phyloP scores from a whole-genome alignment of 495 filamentous ascomycete species.

The Penicillium arizonense region DNA sequence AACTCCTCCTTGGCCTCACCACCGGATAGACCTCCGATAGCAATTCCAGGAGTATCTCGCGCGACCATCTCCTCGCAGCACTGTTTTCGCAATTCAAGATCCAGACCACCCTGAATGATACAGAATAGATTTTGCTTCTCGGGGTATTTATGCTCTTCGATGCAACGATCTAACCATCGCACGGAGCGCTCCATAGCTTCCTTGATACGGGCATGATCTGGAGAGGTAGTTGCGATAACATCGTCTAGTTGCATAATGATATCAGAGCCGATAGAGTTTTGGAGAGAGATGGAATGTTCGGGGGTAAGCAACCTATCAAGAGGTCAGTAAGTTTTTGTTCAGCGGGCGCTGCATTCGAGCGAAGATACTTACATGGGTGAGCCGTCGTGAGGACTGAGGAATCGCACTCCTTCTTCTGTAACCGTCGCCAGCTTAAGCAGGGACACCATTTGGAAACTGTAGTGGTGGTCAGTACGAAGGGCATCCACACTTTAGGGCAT shows the following conservation, averaged over 20 bases:
- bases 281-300: constrained; percentile 93
- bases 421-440: constrained; percentile 90
- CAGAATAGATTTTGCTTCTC: constrained; percentile 93
- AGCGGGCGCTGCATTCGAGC: neutral
- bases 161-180: constrained; percentile 98
- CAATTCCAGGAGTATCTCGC: constrained; percentile 91
- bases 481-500: neutral
- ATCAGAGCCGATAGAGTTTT: constrained; percentile 96
- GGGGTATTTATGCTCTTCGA: constrained; percentile 84
- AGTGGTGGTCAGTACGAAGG: constrained; percentile 11
- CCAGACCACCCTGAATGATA: constrained; percentile 94
- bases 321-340: constrained; percentile 4
- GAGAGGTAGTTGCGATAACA: constrained; percentile 92
- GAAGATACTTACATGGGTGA: constrained; percentile 68
- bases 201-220: constrained; percentile 78
- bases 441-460: constrained; percentile 97
- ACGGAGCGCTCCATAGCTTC: constrained; percentile 95
- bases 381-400: constrained; percentile 91
- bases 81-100: constrained; percentile 80
- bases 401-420: constrained; percentile 94
- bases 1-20: constrained; percentile 72
- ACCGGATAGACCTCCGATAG: constrained; percentile 90
- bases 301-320: constrained; percentile 75
- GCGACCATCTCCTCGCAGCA: constrained; percentile 90
- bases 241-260: constrained; percentile 99